Conservation (phyloP, 2,329 filamentous ascomycete species). For the Daldinia sp. region DNA sequence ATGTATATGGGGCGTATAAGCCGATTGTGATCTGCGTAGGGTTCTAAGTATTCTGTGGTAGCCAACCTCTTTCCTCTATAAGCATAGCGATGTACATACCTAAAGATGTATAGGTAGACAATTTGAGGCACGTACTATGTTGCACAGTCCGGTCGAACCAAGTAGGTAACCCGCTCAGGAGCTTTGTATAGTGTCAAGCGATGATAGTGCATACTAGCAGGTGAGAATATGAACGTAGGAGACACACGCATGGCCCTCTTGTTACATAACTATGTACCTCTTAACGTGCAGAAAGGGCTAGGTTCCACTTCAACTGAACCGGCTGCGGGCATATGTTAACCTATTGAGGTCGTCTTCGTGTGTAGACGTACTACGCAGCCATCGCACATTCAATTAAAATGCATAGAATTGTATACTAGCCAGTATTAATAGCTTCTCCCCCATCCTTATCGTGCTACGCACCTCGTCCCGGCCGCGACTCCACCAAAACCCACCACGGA, state of each 20-base stretch:
- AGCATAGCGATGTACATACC: background rate
- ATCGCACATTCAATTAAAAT: too few species aligned
- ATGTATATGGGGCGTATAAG: background rate
- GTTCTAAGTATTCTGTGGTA: background rate
- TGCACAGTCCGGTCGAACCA: background rate
- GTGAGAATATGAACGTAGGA: background rate
- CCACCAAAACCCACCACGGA: conserved; percentile 5
- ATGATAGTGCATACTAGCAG: background rate
- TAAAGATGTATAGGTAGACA: background rate
- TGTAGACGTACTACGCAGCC: conserved; percentile 4
- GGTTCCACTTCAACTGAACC: conserved; percentile 24
- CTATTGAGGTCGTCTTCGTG: conserved; percentile 18
- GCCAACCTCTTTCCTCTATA: background rate
- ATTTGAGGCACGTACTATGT: conserved; percentile 20
- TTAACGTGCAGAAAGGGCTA: conserved; percentile 17
- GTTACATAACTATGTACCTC: conserved; percentile 11
- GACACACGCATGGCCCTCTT: background rate
- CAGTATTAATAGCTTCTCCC: background rate
- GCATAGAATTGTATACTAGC: too few species aligned
- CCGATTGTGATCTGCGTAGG: background rate
- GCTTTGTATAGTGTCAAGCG: background rate
- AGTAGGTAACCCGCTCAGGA: conserved; percentile 24
- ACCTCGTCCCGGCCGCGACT: background rate
- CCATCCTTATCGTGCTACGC: background rate
- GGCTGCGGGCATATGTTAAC: conserved; percentile 27